Evolutionary conservation across 2,329 filamentous ascomycete species (phyloP).

Genomic region (Graphium sp.): DNA sequence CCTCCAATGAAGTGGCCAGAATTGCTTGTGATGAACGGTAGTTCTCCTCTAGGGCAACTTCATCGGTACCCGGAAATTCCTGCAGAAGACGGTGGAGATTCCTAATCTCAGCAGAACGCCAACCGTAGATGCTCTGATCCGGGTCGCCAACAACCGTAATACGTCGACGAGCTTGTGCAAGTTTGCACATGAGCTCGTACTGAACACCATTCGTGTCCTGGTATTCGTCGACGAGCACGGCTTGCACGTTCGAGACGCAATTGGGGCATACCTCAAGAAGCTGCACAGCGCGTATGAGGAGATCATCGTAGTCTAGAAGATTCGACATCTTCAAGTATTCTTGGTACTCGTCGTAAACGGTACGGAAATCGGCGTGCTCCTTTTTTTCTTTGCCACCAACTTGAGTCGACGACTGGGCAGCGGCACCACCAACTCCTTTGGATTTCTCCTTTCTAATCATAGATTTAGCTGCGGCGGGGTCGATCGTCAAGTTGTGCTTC

Average conservation of each 20-base stretch:
- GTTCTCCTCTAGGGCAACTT: constrained; percentile 81
- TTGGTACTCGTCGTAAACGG: constrained; percentile 62
- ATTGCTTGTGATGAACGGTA: constrained; percentile 86
- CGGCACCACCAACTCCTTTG: constrained; percentile 19
- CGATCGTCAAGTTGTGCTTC: constrained; percentile 48
- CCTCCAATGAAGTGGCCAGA: constrained; percentile 57
- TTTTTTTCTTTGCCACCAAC: constrained; percentile 13
- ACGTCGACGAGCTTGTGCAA: constrained; percentile 54
- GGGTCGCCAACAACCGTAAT: constrained; percentile 95
- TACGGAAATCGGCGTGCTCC: constrained; percentile 43
- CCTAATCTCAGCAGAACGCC: constrained; percentile 80
- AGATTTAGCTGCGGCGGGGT: constrained; percentile 51
- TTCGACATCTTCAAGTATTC: constrained; percentile 58
- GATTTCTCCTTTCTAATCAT: constrained; percentile 60
- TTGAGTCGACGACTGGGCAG: too few species aligned
- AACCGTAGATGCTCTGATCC: constrained; percentile 96
- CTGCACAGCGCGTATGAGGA: constrained; percentile 69
- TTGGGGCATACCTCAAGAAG: constrained; percentile 56
- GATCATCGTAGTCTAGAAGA: constrained; percentile 84
- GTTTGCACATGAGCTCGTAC: constrained; percentile 82
- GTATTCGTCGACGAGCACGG: constrained; percentile 91
- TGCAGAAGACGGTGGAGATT: constrained; percentile 67
- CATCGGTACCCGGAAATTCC: constrained; percentile 62
- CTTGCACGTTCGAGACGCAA: constrained; percentile 79
- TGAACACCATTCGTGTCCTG: constrained; percentile 94